A percentile compares a stretch with the other conserved stretches of the same genome.
These are phyloP conservation scores for Chaetomium strumarium DNA, from an alignment of 2,329 filamentous ascomycete genomes.

Conservation along the genomic window DNA sequence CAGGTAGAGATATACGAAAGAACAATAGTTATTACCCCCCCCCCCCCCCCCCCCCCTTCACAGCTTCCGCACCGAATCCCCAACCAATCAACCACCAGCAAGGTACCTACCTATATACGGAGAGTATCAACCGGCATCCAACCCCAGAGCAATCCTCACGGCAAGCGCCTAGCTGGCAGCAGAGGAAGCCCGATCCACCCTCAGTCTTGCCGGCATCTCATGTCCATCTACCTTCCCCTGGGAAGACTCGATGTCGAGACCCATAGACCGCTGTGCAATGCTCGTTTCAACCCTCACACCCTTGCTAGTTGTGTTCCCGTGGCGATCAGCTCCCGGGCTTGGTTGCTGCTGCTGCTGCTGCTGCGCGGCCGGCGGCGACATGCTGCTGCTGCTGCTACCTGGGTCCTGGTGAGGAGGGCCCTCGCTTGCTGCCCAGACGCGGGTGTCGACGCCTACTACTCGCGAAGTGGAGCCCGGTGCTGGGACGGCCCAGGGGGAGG, in stretches of 20 bases:
- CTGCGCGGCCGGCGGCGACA: background rate
- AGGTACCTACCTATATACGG: too few relatives aligned
- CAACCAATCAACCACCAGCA: background rate
- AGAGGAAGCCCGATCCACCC: background rate
- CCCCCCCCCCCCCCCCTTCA: background rate
- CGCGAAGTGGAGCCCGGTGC: too few relatives aligned
- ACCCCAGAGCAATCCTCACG: conserved; percentile 8
- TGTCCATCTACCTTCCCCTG: background rate
- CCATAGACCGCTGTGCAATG: conserved; percentile 9
- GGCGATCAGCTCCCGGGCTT: background rate
- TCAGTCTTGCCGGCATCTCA: background rate
- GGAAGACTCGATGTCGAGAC: background rate
- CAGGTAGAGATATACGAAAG: too few relatives aligned
- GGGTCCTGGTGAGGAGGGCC: background rate
- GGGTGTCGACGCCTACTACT: conserved; percentile 7
- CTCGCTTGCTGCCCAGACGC: conserved; percentile 11
- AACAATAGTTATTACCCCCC: background rate
- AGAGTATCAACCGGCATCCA: background rate
- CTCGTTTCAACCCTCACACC: conserved; percentile 17
- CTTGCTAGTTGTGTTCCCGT: background rate
- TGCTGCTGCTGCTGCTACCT: background rate
- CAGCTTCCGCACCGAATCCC: background rate
- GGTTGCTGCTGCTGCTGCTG: background rate
- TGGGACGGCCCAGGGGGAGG: too few relatives aligned
- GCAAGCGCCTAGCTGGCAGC: conserved; percentile 16